phyloP scores from a whole-genome alignment of 495 filamentous ascomycete species.

The Rhizodiscina lignyota region DNA sequence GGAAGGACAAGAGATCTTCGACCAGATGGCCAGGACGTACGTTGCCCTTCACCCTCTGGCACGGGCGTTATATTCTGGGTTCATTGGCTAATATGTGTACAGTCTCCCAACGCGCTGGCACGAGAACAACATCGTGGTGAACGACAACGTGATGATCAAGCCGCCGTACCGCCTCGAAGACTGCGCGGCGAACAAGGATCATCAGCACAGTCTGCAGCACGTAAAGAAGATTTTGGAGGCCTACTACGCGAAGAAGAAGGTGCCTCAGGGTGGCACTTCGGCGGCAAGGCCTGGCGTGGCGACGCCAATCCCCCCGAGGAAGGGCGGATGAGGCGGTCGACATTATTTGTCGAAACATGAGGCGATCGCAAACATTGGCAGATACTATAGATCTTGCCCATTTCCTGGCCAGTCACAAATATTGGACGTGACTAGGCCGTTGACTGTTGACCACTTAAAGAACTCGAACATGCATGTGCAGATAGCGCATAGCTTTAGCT shows the following conservation, averaged over 20 bases:
- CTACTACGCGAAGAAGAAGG: slow-evolving; percentile 16
- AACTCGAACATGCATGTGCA: no score
- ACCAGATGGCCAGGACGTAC: slow-evolving; percentile 42
- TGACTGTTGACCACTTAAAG: no score
- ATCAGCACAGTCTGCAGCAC: slow-evolving; percentile 31
- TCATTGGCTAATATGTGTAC: slow-evolving; percentile 4
- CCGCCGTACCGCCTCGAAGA: slow-evolving; percentile 44
- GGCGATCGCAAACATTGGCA: no score
- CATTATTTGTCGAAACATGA: no score
- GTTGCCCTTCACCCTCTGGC: slow-evolving; percentile 5
- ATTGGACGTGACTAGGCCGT: no score
- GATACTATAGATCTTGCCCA: no score
- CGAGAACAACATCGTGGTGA: slow-evolving; percentile 43
- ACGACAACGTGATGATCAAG: slow-evolving; percentile 44
- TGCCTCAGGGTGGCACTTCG: slow-evolving; percentile 6
- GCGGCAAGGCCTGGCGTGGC: background rate
- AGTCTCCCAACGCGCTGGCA: slow-evolving; percentile 46
- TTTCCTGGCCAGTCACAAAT: no score
- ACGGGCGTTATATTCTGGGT: slow-evolving; percentile 2
- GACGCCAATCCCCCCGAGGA: slow-evolving; percentile 1
- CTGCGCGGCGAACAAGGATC: slow-evolving; percentile 34
- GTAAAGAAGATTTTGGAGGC: slow-evolving; percentile 46
- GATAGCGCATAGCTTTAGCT: no score
- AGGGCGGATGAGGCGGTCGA: slow-evolving; percentile 3
- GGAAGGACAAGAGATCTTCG: slow-evolving; percentile 55